Evolutionary conservation across 768 basidiomycete genomes (phyloP).

Genomic region (Lentinula aciculospora): DNA sequence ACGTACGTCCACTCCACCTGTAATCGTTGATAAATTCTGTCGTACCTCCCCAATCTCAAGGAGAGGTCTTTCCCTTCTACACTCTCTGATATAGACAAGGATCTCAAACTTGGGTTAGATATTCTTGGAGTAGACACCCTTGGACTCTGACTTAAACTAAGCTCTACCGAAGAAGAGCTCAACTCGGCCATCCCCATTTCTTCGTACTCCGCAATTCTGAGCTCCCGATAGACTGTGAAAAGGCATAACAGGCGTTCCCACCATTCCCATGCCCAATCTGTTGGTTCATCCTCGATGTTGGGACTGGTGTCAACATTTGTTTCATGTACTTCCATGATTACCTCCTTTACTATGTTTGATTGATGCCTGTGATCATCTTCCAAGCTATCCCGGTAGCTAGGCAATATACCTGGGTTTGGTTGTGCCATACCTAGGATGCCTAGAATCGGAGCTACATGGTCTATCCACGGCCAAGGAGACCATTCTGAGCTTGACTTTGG

Average conservation of each 20-base stretch:
- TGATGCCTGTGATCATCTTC: neutral
- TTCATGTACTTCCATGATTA: slow-evolving; percentile 11
- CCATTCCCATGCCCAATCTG: slow-evolving; percentile 18
- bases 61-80: slow-evolving; percentile 10
- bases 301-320: neutral
- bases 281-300: neutral
- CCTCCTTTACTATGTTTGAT: slow-evolving; percentile 12
- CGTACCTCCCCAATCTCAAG: slow-evolving; percentile 40
- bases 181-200: neutral
- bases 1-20: slow-evolving; percentile 61
- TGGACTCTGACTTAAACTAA: neutral
- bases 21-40: slow-evolving; percentile 40
- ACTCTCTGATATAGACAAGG: neutral
- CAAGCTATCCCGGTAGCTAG: neutral
- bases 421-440: neutral
- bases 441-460: neutral
- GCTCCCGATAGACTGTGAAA: slow-evolving; percentile 53
- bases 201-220: slow-evolving; percentile 30
- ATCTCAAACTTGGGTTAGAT: neutral
- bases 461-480: neutral
- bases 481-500: neutral
- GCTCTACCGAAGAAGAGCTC: neutral
- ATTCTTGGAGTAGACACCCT: neutral
- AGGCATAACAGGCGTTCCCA: slow-evolving; percentile 38
- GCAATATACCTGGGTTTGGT: neutral